Base-by-base conservation (phyloP, 2,329 filamentous ascomycete species). In the Waltergamsia citrina region DNA sequence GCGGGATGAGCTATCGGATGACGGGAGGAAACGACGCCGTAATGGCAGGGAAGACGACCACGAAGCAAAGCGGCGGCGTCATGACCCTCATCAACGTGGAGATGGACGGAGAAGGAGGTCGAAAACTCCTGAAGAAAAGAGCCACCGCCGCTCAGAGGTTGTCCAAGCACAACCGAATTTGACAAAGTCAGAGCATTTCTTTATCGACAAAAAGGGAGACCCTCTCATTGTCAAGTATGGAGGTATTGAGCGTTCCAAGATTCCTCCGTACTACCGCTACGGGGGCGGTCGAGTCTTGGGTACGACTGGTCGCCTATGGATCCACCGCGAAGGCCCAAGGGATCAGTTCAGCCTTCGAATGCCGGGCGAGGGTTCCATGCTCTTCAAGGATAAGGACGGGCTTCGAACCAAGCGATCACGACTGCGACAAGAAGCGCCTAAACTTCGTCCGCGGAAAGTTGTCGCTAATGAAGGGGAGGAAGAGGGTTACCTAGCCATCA, bases 141-240 rank as follows among this genome's bases (percentile, higher is more conserved):
- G 15, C n/a, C n/a, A 20, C 14, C 5, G 22, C 7, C 6, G 17
- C 28, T 21, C 21, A 17, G 16, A 5, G 22, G n/a, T n/a, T n/a
- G n/a, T n/a, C n/a, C n/a, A n/a, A n/a, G 12, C 16, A 14, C 15
- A n/a, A 31, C 5, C 7, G n/a, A 21, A 33, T 25, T 14, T 15
- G 14, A 33, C 11, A 23, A 28, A 36, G 34, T 38, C 36, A 6
- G 32, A 35, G 20, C n/a, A 50, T 4, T 88, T 74, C 51, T 46
- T 74, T 29, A 48, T 84, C 33, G 90, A 96, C 55, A 74, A 65
- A 27, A 78, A 76, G 48, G 88, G 90, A 0, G 90, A 96, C 47
- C 63, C 69, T 5, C 69, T 86, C 31, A 86, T 92, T 43, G 55
- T 81, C 29, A 70, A 71, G 18, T 95, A 88, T 52, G 85, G 84